These are phyloP conservation scores for Fusarium sp. DNA, from an alignment of 2,329 filamentous ascomycete species.

Conservation along the genomic window DNA sequence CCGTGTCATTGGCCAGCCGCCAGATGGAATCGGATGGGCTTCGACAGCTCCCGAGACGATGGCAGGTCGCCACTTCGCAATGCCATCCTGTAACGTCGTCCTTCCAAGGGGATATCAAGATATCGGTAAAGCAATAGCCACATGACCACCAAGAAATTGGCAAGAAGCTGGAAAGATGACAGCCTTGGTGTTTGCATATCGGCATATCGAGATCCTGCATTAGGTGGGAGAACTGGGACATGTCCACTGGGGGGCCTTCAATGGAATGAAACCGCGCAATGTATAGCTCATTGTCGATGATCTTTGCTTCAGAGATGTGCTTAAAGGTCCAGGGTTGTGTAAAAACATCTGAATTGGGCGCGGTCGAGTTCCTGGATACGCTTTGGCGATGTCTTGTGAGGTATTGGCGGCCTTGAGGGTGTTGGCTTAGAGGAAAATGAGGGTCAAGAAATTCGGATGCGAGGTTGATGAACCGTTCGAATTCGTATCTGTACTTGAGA, in stretches of 20 bases:
- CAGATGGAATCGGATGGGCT: neutral
- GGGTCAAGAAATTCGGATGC: too few relatives aligned
- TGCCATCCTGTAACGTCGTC: neutral
- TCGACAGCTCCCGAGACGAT: neutral
- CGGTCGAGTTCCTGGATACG: fast-evolving
- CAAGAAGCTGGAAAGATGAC: neutral
- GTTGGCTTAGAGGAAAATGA: neutral
- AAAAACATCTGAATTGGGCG: neutral
- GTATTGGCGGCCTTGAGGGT: neutral
- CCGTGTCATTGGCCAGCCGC: neutral
- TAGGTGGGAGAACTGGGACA: neutral
- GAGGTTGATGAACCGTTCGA: neutral
- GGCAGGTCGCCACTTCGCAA: neutral
- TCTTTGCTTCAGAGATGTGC: neutral
- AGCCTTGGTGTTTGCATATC: neutral
- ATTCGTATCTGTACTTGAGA: neutral
- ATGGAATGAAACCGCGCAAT: neutral
- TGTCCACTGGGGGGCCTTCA: neutral
- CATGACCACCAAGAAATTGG: neutral
- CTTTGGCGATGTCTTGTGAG: neutral
- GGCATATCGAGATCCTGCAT: neutral
- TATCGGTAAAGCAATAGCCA: neutral
- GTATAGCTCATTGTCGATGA: neutral
- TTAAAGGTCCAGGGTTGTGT: neutral
- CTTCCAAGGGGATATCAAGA: neutral